These are phyloP conservation scores for Clarireedia sp. DNA, from an alignment of 2,329 filamentous ascomycete genomes.

Conservation along the genomic window DNA sequence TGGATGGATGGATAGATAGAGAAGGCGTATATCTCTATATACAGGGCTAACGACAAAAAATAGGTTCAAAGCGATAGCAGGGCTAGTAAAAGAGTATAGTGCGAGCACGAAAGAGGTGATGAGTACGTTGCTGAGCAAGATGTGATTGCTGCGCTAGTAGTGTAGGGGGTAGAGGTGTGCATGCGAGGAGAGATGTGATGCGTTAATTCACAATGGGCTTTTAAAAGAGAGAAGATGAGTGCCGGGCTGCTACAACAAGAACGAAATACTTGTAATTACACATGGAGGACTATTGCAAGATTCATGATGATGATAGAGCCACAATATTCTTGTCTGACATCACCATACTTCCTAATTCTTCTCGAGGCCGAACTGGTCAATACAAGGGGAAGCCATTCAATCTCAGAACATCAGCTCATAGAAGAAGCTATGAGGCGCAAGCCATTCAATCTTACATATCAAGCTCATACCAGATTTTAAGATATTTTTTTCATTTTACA, in stretches of 20 bases:
- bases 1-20: no score
- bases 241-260: neutral
- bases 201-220: no score
- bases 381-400: no score
- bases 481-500: neutral
- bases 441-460: no score
- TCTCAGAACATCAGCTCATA: no score
- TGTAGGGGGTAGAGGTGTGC: neutral
- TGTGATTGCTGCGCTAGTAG: constrained; percentile 29
- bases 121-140: constrained; percentile 56
- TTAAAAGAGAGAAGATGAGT: no score
- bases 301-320: neutral
- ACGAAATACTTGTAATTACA: neutral
- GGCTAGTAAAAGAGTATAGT: constrained; percentile 69
- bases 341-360: no score
- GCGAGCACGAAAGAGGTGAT: constrained; percentile 63
- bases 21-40: no score
- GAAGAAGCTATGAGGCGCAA: no score
- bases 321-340: no score
- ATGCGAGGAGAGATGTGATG: neutral
- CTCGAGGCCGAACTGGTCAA: no score
- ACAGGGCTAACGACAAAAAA: neutral
- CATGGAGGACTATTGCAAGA: neutral
- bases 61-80: constrained; percentile 56
- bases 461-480: no score